These are phyloP conservation scores for Ogataea salicorniae DNA, from an alignment of 805 yeast species.

Conservation along the genomic window DNA sequence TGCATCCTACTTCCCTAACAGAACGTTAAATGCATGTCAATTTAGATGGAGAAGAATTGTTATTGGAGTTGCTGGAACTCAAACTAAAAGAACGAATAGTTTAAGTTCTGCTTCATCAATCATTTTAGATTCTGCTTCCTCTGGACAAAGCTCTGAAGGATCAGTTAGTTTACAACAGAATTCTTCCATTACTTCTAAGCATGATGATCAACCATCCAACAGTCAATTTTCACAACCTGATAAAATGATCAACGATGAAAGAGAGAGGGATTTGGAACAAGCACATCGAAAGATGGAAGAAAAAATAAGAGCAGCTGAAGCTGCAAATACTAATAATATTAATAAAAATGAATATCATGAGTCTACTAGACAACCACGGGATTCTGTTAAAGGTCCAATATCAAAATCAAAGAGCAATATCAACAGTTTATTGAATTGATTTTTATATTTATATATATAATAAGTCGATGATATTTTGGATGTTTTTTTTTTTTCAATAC, in stretches of 20 bases:
- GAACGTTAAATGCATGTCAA: conserved; percentile 88
- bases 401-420: neutral
- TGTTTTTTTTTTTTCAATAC: too few relatives aligned
- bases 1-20: conserved; percentile 66
- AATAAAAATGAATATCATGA: neutral
- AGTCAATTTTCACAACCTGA: neutral
- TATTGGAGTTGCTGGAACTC: conserved; percentile 29
- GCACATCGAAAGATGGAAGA: neutral
- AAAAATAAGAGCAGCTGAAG: neutral
- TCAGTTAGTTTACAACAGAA: neutral
- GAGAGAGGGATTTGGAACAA: neutral
- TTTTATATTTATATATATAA: neutral
- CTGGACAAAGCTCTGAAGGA: neutral
- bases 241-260: neutral
- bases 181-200: neutral
- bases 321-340: neutral
- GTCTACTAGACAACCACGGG: neutral
- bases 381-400: neutral
- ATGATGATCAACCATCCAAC: neutral
- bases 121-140: neutral
- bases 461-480: too few relatives aligned
- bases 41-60: conserved; percentile 78
- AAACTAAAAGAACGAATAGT: conserved; percentile 1
- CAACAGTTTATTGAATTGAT: neutral
- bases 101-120: neutral